Conservation (phyloP, 164 flowering plant genomes). For the Magnolia sinica region DNA sequence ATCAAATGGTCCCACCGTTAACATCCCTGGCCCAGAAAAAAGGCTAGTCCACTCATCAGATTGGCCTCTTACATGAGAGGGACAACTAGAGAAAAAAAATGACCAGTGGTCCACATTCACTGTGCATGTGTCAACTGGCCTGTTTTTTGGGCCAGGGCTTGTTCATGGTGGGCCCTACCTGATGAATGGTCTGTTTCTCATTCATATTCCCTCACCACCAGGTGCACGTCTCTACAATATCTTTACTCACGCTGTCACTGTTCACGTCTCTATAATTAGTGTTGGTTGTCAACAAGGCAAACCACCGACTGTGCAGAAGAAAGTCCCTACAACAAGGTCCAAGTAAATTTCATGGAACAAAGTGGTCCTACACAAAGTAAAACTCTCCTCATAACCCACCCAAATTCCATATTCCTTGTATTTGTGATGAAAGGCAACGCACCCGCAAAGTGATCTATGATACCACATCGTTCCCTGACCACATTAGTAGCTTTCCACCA, state of each 20-base stretch:
- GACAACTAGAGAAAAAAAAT: too few relatives aligned
- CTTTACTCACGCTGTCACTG: neutral
- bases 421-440: neutral
- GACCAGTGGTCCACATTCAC: too few relatives aligned
- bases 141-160: neutral
- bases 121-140: too few relatives aligned
- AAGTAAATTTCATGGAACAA: neutral
- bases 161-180: neutral
- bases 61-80: too few relatives aligned
- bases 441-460: neutral
- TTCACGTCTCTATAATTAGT: neutral
- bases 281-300: neutral
- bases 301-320: neutral
- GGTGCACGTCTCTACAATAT: neutral
- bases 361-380: neutral
- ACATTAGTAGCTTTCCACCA: too few relatives aligned
- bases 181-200: neutral
- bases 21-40: too few relatives aligned
- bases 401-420: neutral
- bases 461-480: neutral
- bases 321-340: neutral
- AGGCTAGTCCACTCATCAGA: too few relatives aligned
- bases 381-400: neutral
- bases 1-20: neutral
- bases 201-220: neutral